Conservation (phyloP, 106 monocot species). For the Platanthera guangdongensis region DNA sequence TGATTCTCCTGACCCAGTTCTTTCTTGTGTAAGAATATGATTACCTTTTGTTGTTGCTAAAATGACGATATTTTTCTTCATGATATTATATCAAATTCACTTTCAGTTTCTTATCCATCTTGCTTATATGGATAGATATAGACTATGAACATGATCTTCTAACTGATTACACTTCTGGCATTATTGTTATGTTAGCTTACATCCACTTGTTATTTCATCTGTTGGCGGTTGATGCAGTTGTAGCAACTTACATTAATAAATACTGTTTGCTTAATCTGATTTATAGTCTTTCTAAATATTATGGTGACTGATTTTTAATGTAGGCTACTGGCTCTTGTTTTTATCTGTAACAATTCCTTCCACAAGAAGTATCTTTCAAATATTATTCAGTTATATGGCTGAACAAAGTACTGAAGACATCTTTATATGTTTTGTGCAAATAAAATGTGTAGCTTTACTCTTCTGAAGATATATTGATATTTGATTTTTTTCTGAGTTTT, state of each 20-base stretch:
- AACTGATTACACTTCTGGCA: background rate
- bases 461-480: background rate
- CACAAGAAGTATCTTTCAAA: background rate
- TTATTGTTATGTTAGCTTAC: background rate
- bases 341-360: background rate
- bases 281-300: no score
- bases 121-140: background rate
- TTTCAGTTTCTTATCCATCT: background rate
- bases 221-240: no score
- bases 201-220: no score
- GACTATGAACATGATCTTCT: background rate
- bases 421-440: background rate
- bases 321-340: background rate
- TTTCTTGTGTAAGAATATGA: slow-evolving; percentile 71
- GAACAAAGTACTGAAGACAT: background rate
- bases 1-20: slow-evolving; percentile 62
- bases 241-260: no score
- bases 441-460: background rate
- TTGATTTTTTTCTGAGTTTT: background rate
- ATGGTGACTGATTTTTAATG: background rate
- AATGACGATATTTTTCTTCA: background rate
- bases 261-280: no score
- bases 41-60: background rate
- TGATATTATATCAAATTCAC: background rate
- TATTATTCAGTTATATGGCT: background rate